Evolutionary conservation across 148 eudicot genomes (phyloP), one percentile per base, ranked within the genome.

Genomic region (Salicornia ramosissima): DNA sequence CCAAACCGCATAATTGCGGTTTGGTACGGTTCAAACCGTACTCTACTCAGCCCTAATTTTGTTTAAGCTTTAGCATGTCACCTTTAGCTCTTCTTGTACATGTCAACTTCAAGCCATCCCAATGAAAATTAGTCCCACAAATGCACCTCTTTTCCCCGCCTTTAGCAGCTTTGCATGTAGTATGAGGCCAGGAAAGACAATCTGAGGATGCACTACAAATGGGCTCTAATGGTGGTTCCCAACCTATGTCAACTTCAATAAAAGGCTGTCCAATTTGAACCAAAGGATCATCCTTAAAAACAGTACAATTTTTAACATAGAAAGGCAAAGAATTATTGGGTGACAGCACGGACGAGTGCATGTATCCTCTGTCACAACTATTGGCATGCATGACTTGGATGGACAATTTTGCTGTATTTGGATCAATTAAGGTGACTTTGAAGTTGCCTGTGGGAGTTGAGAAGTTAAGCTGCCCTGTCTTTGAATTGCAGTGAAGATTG

Each of bases 171-270:
- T 75, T 69, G 56, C 78, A 75, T 31, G 64, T 21, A 62, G 73
- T 75, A 62, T 69, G 69, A 4, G 50, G 43, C 78, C 73, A 75
- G 9, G 25, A 18, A 62, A 4, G 46, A 68, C 78, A 75, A 54
- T 75, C 69, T 22, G 59, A 42, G 6, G 69, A 29, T 34, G 33
- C 22, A 51, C 12, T 69, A 49, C 78, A 75, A 31, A 39, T 42
- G 28, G 73, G 73, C 52, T 69, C 78, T 18, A 4, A 28, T 29
- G 78, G 74, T 16, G 69, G 40, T 22, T 63, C 10, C 78, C 78
- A 75, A 43, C 63, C 64, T 15, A 75, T 69, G 30, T 62, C 78
- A 43, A 75, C 68, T 69, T 75, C 78, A 15, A 63, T 68, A 22
- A 74, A 74, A 40, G 72, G 46, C 21, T 69, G 68, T 40, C 33